Evolutionary conservation across 768 basidiomycete genomes (phyloP).

Genomic region (Rubroboletus satanas): DNA sequence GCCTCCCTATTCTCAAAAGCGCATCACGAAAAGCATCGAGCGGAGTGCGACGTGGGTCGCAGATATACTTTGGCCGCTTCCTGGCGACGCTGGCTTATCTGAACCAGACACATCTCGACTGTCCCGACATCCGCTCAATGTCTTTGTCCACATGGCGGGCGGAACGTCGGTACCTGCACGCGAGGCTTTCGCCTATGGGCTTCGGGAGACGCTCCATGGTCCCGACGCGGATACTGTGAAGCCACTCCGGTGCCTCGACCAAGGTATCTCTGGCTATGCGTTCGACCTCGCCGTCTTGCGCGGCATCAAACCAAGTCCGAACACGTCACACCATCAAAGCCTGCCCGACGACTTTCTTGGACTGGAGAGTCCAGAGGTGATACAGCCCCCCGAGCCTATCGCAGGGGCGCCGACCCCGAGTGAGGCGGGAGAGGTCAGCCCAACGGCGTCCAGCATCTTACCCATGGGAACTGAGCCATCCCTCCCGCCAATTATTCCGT

Average conservation of each 20-base stretch:
- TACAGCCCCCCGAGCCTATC: conserved; percentile 13
- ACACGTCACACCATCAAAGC: conserved; percentile 14
- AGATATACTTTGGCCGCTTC: conserved; percentile 41
- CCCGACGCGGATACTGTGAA: conserved; percentile 50
- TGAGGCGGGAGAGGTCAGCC: not conserved
- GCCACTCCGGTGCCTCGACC: conserved; percentile 57
- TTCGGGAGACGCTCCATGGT: conserved; percentile 54
- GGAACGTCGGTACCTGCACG: conserved; percentile 54
- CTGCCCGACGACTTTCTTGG: conserved; percentile 12
- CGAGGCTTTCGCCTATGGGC: conserved; percentile 53
- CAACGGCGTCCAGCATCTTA: not conserved
- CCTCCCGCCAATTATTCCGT: conserved; percentile 20
- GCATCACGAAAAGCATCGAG: conserved; percentile 71
- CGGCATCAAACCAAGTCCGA: conserved; percentile 21
- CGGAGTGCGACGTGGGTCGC: conserved; percentile 64
- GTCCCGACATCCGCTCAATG: conserved; percentile 33
- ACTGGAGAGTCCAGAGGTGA: conserved; percentile 7
- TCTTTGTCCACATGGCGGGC: conserved; percentile 73
- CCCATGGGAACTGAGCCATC: not conserved
- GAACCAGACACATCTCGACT: not conserved
- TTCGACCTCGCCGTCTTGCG: conserved; percentile 60
- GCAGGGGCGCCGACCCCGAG: conserved; percentile 9
- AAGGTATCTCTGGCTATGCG: conserved; percentile 65
- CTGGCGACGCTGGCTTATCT: not conserved
- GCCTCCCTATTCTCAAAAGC: conserved; percentile 72